Evolutionary conservation across 2,329 filamentous ascomycete species (phyloP), one percentile per base, ranked within the genome.

Genomic region (Penicillium rolfsii): DNA sequence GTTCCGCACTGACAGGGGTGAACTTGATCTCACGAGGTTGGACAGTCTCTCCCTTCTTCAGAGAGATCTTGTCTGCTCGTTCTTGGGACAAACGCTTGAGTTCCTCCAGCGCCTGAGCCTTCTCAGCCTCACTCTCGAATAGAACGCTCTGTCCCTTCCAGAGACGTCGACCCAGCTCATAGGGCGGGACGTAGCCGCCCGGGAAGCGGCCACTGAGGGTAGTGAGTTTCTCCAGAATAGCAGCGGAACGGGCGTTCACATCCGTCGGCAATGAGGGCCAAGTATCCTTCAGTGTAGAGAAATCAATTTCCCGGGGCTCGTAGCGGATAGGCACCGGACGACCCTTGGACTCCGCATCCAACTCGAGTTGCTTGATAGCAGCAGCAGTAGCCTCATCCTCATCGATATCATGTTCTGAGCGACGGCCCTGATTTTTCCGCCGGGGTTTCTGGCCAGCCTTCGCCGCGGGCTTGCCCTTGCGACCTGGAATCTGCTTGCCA

Each of bases 251-350:
- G 2, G 69, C 70, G 5, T 68, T 67, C 7, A 62, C 52, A 38
- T 71, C 70, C 2, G 73, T 74, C 1, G 77, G 76, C 8, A 79
- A 59, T 30, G 76, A 70, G 22, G 77, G 77, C 77, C 77, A 79
- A 11, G 76, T 79, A 30, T 76, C 69, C 53, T 66, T 71, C 57
- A 79, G 52, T 38, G 68, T 71, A 16, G 72, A 69, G 33, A 72
- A 64, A 36, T 70, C 67, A 59, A 76, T 73, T 5, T 71, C 63
- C 22, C 71, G 63, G 14, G 77, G 77, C 45, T 70, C 68, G 57
- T 79, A 79, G 19, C 71, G 74, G 54, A 72, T 66, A 11, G 76
- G 71, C 11, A 62, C 64, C n/a, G 72, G 70, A 5, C 67, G 73
- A 7, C 70, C 64, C 60, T 73, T 68, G 28, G 73, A 61, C 19